Conservation (phyloP, 1,139 yeast species). For the Protomyces arabidopsidicola region DNA sequence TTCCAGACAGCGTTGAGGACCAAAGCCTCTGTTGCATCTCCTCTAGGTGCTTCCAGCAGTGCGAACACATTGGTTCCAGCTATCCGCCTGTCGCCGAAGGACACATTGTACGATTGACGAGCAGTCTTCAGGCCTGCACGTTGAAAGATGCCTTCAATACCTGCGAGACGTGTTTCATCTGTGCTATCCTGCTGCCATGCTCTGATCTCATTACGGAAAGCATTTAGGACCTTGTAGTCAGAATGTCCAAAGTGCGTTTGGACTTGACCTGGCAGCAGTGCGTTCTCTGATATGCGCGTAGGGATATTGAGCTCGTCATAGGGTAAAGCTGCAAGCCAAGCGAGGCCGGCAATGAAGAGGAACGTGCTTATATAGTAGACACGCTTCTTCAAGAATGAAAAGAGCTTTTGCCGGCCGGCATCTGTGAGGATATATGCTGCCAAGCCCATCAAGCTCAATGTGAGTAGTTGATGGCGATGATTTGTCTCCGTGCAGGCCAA, state of each 20-base stretch:
- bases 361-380: constrained; percentile 1
- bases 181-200: constrained; percentile 35
- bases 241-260: constrained; percentile 86
- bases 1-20: constrained; percentile 86
- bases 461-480: no score
- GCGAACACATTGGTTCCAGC: constrained; percentile 64
- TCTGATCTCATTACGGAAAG: constrained; percentile 34
- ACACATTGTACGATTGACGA: constrained; percentile 43
- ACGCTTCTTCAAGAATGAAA: constrained; percentile 14
- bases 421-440: constrained; percentile 10
- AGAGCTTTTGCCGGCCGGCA: constrained; percentile 16
- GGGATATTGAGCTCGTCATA: constrained; percentile 13
- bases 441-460: constrained; percentile 6
- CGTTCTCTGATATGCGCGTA: constrained; percentile 91
- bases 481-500: no score
- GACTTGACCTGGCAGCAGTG: constrained; percentile 94
- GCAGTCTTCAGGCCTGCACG: constrained; percentile 72
- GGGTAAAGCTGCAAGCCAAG: constrained; percentile 20
- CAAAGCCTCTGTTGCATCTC: constrained; percentile 95
- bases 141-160: constrained; percentile 56
- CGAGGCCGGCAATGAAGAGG: constrained; percentile 10
- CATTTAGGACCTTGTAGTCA: constrained; percentile 71
- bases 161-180: constrained; percentile 43
- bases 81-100: constrained; percentile 38
- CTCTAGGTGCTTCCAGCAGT: constrained; percentile 84